Percentiles rank a stretch among this genome's conserved stretches.
Evolutionary conservation across 495 filamentous ascomycete species (phyloP).

Genomic region (Penicillium canescens): DNA sequence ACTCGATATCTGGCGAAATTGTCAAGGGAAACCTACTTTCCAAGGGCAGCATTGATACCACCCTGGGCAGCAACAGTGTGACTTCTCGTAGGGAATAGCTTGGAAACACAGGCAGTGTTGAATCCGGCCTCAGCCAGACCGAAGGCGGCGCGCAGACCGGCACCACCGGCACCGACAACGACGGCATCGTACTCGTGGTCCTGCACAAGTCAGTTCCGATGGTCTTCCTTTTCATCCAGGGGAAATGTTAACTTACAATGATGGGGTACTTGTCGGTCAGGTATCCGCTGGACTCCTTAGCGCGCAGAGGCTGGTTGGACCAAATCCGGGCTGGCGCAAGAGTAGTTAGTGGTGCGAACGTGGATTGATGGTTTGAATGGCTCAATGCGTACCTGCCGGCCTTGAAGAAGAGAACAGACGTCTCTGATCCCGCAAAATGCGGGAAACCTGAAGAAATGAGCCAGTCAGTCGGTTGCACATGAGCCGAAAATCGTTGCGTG

Average conservation of each 20-base stretch:
- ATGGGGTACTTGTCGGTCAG: slow-evolving; percentile 86
- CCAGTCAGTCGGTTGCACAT: slow-evolving; percentile 26
- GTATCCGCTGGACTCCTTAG: slow-evolving; percentile 85
- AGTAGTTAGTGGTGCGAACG: slow-evolving; percentile 30
- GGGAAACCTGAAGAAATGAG: slow-evolving; percentile 41
- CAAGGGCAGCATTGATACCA: slow-evolving; percentile 94
- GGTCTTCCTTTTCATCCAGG: not conserved
- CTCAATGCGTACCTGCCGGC: slow-evolving; percentile 65
- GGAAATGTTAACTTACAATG: slow-evolving; percentile 64
- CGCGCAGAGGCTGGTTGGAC: slow-evolving; percentile 78
- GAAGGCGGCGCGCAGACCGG: slow-evolving; percentile 92
- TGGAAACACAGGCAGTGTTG: slow-evolving; percentile 97
- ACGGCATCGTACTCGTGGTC: slow-evolving; percentile 84
- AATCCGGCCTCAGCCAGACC: slow-evolving; percentile 96
- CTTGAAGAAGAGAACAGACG: slow-evolving; percentile 84
- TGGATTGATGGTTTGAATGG: slow-evolving; percentile 7
- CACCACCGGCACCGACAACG: slow-evolving; percentile 91
- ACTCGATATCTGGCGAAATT: not conserved
- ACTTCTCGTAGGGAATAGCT: slow-evolving; percentile 93
- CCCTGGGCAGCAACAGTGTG: slow-evolving; percentile 85
- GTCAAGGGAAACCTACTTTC: slow-evolving; percentile 58
- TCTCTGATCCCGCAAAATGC: slow-evolving; percentile 51
- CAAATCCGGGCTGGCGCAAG: slow-evolving; percentile 68
- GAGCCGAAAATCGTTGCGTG: slow-evolving; percentile 26
- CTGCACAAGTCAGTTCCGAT: slow-evolving; percentile 41